Evolutionary conservation across 192 early-diverging fungal genomes (phyloP).

Genomic region (Phlyctochytrium bullatum): DNA sequence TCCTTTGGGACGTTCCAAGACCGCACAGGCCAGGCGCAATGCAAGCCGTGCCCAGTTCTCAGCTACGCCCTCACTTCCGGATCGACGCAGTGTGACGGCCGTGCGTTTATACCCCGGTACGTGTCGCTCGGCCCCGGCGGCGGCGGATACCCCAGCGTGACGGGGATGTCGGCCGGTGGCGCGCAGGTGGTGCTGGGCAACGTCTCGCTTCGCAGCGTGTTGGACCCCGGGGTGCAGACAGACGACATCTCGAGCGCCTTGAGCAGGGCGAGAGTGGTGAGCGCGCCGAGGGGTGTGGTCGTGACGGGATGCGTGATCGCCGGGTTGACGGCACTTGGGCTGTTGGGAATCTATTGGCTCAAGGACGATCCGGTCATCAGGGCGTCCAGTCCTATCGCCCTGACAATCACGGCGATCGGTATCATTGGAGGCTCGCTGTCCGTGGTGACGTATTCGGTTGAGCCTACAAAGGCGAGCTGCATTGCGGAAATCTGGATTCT

Average conservation of each 20-base stretch:
- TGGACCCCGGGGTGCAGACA: too few relatives aligned
- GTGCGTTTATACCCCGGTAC: not conserved
- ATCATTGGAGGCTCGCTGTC: not conserved
- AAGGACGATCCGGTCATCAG: not conserved
- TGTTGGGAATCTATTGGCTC: not conserved
- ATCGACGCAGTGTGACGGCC: not conserved
- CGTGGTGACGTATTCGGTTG: not conserved
- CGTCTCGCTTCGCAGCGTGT: too few relatives aligned
- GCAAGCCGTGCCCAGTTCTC: not conserved
- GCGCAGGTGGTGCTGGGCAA: not conserved
- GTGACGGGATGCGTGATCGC: not conserved
- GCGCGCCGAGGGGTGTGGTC: not conserved
- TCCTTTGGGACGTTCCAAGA: not conserved
- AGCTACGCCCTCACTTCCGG: not conserved
- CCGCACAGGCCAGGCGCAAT: not conserved
- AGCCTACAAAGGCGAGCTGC: not conserved
- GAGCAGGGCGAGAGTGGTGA: too few relatives aligned
- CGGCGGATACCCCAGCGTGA: too few relatives aligned
- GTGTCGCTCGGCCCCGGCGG: too few relatives aligned
- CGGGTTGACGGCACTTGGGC: not conserved
- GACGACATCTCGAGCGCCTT: too few relatives aligned
- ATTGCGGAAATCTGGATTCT: conserved; percentile 9
- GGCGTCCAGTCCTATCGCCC: not conserved
- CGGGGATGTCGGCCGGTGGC: not conserved
- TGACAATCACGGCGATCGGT: not conserved